phyloP scores from a whole-genome alignment of 352 stramenopile species.

The Phytophthora boehmeriae region DNA sequence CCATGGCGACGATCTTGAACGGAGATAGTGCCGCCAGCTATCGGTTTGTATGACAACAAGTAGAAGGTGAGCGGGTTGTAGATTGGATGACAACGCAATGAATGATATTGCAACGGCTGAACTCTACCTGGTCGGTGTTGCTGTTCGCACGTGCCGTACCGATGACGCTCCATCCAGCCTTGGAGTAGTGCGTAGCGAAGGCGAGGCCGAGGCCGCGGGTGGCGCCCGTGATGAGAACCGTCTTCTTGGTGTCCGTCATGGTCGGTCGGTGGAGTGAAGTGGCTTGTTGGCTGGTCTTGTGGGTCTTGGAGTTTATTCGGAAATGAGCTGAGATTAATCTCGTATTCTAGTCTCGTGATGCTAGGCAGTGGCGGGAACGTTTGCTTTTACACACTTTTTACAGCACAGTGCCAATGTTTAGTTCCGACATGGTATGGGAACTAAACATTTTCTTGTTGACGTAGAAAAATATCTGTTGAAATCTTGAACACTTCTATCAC shows the following conservation, averaged over 20 bases:
- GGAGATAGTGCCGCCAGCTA: slow-evolving; percentile 15
- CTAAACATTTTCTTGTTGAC: no score
- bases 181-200: slow-evolving; percentile 1
- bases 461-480: no score
- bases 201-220: neutral
- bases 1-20: slow-evolving; percentile 43
- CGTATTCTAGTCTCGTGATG: no score
- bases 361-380: no score
- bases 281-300: neutral
- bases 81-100: no score
- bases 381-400: no score
- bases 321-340: no score
- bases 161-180: slow-evolving; percentile 1
- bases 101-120: neutral
- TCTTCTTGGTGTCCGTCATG: neutral
- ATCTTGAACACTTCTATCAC: no score
- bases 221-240: neutral
- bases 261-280: neutral
- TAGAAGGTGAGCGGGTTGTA: no score
- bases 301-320: neutral
- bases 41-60: neutral
- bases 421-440: no score
- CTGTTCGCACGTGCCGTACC: neutral
- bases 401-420: no score
- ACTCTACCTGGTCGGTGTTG: neutral